Base-by-base conservation (phyloP, 2,329 filamentous ascomycete genomes). In the Pleurostoma richardsiae region DNA sequence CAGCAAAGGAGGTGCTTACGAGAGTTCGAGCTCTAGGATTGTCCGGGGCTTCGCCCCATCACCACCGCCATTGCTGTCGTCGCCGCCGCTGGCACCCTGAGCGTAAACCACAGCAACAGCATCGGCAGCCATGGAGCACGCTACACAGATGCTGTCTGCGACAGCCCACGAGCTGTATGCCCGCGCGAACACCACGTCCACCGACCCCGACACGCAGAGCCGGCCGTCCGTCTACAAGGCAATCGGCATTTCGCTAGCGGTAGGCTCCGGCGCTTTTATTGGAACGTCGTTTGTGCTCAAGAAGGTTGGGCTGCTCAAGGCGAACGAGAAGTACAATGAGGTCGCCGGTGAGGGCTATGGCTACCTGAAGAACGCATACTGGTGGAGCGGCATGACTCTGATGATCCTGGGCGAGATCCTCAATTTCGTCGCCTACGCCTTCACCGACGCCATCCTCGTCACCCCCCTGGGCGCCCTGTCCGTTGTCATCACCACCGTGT, bases 401-500 rank as follows among this genome's bases (percentile, higher is more conserved):
- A 97, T 99, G 94, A 96, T 97, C 57, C 59, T 97, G 40, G 94
- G 94, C 56, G 94, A 99, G 68, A 82, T 96, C 47, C 95, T 90
- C 80, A 99, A 99, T 69, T 95, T 97, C 64, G 89, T 92, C 63
- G 94, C 94, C 45, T 97, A 97, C 63, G 89, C 90, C 47, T 97
- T 97, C 59, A 94, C 94, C 10, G 78, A 73, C 29, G 64, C 77
- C 8, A 74, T 70, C 3, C 59, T 82, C 3, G 74, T 79, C 27
- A 74, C 74, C 0, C 68, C 74, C 0, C 58, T 63, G 2, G 66
- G 64, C 7, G 54, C 58, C 4, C 73, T 97, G 43, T 90, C 89
- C 2, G 94, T 97, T 50, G 94, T 99, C 45, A 85, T 97, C 52
- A 92, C 89, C 43, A 91, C 94, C 19, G 79, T 97, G 40, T 73